phyloP scores from a whole-genome alignment of 108 stramenopile species.

The Fragilaria radians region DNA sequence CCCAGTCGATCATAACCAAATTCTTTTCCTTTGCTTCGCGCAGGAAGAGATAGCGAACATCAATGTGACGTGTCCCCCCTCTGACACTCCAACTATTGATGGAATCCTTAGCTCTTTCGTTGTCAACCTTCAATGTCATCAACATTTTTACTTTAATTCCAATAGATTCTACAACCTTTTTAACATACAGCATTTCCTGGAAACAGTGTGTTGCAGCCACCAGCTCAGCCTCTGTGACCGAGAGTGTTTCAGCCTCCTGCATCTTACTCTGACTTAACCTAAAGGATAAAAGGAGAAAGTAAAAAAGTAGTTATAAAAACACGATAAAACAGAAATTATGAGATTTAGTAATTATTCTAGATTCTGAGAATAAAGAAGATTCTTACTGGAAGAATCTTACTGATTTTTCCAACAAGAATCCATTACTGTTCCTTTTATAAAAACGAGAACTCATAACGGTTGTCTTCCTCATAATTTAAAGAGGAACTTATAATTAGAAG shows the following conservation, averaged over 20 bases:
- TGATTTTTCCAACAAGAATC: no score
- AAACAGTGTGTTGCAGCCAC: conserved; percentile 19
- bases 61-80: conserved; percentile 34
- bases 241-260: conserved; percentile 23
- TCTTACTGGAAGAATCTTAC: no score
- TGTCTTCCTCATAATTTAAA: no score
- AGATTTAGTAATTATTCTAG: no score
- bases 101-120: no score
- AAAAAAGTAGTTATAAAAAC: no score
- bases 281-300: conserved; percentile 4
- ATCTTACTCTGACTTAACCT: conserved; percentile 17
- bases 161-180: conserved; percentile 10
- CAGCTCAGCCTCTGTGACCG: conserved; percentile 25
- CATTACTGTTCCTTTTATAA: no score
- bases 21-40: conserved; percentile 29
- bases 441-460: no score
- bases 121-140: conserved; percentile 32
- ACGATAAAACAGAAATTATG: no score
- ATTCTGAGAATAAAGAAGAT: no score
- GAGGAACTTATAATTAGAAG: no score
- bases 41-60: conserved; percentile 16
- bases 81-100: conserved; percentile 29
- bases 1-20: no score
- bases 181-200: conserved; percentile 28
- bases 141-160: conserved; percentile 28